Conservation (phyloP, 139 green algal genomes). For the Tetraselmis striata region DNA sequence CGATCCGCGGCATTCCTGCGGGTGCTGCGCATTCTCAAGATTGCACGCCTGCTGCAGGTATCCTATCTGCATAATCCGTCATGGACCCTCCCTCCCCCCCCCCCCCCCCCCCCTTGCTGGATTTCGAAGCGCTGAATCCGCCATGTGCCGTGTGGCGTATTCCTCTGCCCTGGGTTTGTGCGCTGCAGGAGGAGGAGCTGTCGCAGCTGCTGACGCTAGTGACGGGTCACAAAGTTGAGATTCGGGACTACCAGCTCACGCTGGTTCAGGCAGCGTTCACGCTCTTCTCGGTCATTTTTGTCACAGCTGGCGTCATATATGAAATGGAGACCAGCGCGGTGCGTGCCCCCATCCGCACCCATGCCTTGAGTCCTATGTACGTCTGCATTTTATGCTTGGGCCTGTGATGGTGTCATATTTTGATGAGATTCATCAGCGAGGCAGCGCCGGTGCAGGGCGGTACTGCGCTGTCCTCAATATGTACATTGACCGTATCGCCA, state of each 20-base stretch:
- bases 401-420: background rate
- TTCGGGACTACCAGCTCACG: background rate
- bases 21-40: background rate
- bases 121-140: no score
- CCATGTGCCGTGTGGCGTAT: no score
- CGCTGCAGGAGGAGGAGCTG: background rate
- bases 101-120: no score
- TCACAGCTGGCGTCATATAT: background rate
- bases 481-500: no score
- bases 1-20: background rate
- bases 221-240: background rate
- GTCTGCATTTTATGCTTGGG: background rate
- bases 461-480: no score
- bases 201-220: background rate
- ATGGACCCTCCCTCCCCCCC: no score
- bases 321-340: background rate
- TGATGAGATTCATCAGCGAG: no score
- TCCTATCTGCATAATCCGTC: no score
- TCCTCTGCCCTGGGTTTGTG: no score
- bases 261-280: background rate
- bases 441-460: no score
- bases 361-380: background rate
- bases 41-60: background rate
- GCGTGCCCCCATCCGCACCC: background rate
- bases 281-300: background rate